Evolutionary conservation across 1,284 basidiomycete species (phyloP), one percentile per base, ranked within the genome.

Genomic region (Pseudozyma pruni): DNA sequence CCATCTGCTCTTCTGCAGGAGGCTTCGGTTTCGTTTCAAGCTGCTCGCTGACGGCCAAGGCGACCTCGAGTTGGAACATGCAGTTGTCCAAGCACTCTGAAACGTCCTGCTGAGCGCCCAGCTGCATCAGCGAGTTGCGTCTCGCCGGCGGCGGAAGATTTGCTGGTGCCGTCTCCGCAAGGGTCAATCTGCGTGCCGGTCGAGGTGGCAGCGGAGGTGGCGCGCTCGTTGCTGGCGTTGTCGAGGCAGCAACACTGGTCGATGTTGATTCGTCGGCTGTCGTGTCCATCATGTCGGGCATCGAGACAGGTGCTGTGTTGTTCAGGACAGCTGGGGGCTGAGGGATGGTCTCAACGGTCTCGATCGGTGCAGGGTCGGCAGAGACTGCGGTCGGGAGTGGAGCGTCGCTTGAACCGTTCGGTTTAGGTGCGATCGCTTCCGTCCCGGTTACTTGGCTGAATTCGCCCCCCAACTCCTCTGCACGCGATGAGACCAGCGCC

Each of bases 31-130:
- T 27, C 14, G 17, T 19, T 9, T 19, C 22, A 7, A 35, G 41
- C 6, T 50, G 48, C 19, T 49, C 38, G 25, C 57, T 45, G 60
- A 88, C 83, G 13, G 90, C 89, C 42, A 97, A 83, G 0, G 94
- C 94, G 9, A 92, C 91, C 83, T 99, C 94, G 58, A 98, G 92
- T 83, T 98, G 96, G 84, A 96, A 96, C 86, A 98, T 90, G 84
- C 95, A 94, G 77, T 98, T 98, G 84, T 98, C 94, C 88, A 98
- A 91, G 83, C 95, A 97, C 84, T 98, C 95, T 0, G 94, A 91
- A 2, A 98, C 94, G 81, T 98, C 95, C 80, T 98, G 95, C 79
- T 98, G 95, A 70, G 91, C 90, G n/a, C 93, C 93, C 89, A 76
- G 52, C 49, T 78, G 76, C 72, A 82, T 76, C 17, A 80, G 74